A percentile compares a stretch with the other conserved stretches of the same genome.
phyloP scores from a whole-genome alignment of 768 basidiomycete species.

The Trametes sanguinea region DNA sequence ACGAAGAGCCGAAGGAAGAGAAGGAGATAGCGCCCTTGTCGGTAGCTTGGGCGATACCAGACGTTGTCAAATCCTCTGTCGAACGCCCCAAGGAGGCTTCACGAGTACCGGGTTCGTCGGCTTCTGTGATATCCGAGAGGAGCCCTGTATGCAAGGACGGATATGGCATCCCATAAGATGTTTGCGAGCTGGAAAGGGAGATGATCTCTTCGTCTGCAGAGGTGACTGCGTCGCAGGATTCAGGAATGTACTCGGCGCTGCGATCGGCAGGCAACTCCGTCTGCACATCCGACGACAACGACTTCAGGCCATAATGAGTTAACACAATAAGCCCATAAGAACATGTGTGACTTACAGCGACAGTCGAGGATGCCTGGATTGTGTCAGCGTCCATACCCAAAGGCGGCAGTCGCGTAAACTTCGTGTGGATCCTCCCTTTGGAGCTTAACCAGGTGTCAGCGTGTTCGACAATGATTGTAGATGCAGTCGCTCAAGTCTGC shows the following conservation, averaged over 20 bases:
- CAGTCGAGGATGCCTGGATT: too few species aligned
- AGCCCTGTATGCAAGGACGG: constrained; percentile 1
- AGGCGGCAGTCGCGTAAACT: too few species aligned
- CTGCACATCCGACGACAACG: not conserved
- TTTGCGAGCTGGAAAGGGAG: not conserved
- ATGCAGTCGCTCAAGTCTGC: too few species aligned
- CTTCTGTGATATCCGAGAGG: constrained; percentile 18
- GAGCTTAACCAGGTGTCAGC: too few species aligned
- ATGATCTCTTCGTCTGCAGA: not conserved
- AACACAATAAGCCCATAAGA: too few species aligned
- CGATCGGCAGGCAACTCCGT: not conserved
- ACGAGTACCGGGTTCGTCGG: constrained; percentile 2
- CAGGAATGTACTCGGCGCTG: too few species aligned
- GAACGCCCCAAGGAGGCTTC: not conserved
- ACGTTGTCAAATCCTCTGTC: not conserved
- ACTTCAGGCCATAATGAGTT: not conserved
- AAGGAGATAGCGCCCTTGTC: constrained; percentile 2
- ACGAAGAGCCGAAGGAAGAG: constrained; percentile 20
- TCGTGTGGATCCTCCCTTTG: too few species aligned
- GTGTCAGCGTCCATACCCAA: too few species aligned
- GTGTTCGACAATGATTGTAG: too few species aligned
- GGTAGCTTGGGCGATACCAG: not conserved
- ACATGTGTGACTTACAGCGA: too few species aligned
- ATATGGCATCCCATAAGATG: not conserved
- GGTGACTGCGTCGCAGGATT: not conserved